Evolutionary conservation across 2,329 filamentous ascomycete genomes (phyloP).

Genomic region (Colletotrichum sublineola): DNA sequence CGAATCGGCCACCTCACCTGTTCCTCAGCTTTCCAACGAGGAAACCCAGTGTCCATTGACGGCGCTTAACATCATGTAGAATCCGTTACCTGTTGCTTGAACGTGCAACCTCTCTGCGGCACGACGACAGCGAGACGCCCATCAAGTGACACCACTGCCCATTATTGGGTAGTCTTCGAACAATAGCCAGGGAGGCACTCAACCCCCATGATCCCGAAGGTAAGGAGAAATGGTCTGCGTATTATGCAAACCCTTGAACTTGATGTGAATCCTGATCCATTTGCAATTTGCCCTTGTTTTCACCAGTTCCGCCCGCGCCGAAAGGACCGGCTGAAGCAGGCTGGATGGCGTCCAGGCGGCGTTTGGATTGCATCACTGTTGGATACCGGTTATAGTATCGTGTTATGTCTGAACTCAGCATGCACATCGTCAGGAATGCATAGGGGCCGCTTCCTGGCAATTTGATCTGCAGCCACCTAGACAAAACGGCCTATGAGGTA

Average conservation of each 20-base stretch:
- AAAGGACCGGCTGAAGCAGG: not conserved
- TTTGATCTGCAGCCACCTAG: not conserved
- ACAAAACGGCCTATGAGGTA: not conserved
- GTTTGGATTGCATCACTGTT: not conserved
- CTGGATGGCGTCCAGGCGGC: not conserved
- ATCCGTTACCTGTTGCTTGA: not conserved
- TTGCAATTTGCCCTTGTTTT: not conserved
- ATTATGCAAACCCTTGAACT: not conserved
- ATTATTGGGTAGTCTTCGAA: not conserved
- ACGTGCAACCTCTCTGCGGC: not conserved
- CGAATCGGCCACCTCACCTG: not conserved
- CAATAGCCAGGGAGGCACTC: not conserved
- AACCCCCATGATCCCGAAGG: not conserved
- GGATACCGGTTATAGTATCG: not conserved
- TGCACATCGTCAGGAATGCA: not conserved
- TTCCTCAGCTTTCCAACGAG: not conserved
- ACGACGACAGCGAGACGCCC: constrained; percentile 26
- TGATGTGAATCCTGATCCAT: not conserved
- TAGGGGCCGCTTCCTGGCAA: not conserved
- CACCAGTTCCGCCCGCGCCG: not conserved
- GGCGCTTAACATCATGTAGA: constrained; percentile 22
- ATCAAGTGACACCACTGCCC: constrained; percentile 1
- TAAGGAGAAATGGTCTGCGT: not conserved
- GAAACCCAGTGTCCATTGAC: not conserved
- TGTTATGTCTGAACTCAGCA: not conserved